phyloP scores from a whole-genome alignment of 1,284 basidiomycete genomes.

The Filobasidium uniguttulatum region DNA sequence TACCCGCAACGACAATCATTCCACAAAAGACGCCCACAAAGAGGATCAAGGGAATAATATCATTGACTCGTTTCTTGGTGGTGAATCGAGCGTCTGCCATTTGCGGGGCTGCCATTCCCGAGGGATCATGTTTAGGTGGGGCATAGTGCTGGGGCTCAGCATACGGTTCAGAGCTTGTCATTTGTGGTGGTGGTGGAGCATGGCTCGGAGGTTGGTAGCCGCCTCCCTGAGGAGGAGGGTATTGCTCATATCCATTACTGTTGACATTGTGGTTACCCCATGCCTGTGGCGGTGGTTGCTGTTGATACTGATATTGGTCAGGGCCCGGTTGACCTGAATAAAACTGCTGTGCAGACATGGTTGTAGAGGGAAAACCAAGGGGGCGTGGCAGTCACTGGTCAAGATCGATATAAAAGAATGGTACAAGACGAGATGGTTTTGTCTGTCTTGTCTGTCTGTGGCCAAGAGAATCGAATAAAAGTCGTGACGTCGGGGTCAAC shows the following conservation, averaged over 20 bases:
- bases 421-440: too few relatives aligned
- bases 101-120: slow-evolving; percentile 14
- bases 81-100: slow-evolving; percentile 49
- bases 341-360: slow-evolving; percentile 24
- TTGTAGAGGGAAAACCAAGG: neutral
- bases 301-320: slow-evolving; percentile 4
- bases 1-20: slow-evolving; percentile 52
- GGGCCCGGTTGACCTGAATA: slow-evolving; percentile 13
- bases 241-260: slow-evolving; percentile 7
- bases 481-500: too few relatives aligned
- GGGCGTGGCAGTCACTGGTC: neutral
- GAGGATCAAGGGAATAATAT: slow-evolving; percentile 54
- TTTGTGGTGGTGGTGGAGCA: slow-evolving; percentile 7
- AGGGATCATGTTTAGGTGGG: neutral
- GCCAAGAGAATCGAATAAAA: too few relatives aligned
- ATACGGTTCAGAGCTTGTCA: slow-evolving; percentile 12
- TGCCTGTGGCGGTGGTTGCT: slow-evolving; percentile 16
- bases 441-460: too few relatives aligned
- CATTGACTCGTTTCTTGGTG: slow-evolving; percentile 54
- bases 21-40: slow-evolving; percentile 58
- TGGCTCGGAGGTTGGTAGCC: too few relatives aligned
- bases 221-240: slow-evolving; percentile 11
- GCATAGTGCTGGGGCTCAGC: slow-evolving; percentile 4
- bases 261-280: too few relatives aligned
- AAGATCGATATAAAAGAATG: neutral